Conservation (phyloP, 163 green algal genomes). For the Picocystis sp. region DNA sequence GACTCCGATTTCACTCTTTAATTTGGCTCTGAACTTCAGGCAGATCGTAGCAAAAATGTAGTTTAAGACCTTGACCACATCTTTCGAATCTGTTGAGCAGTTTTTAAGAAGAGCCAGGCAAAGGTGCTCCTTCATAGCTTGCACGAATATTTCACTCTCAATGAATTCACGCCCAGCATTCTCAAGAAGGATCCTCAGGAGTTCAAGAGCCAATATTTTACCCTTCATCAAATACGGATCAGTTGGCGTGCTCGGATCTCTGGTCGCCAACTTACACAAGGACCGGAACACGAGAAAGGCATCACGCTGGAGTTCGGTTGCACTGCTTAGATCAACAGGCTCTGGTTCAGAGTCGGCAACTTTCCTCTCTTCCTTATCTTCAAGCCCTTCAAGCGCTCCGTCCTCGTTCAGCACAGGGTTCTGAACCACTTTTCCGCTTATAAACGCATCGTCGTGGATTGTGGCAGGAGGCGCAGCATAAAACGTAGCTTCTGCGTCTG, state of each 20-base stretch:
- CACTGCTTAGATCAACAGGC: background rate
- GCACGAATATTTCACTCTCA: constrained; percentile 56
- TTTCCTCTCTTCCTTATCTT: background rate
- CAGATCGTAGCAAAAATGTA: constrained; percentile 88
- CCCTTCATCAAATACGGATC: constrained; percentile 22
- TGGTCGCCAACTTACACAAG: constrained; percentile 90
- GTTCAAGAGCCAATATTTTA: constrained; percentile 85
- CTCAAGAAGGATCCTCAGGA: constrained; percentile 87
- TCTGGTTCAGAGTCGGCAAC: background rate
- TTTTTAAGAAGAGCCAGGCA: constrained; percentile 93
- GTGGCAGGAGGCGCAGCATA: no score
- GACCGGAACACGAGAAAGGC: constrained; percentile 93
- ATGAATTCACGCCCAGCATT: constrained; percentile 76
- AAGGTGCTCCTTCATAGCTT: constrained; percentile 81
- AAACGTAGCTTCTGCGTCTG: no score
- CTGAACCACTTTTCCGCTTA: constrained; percentile 13
- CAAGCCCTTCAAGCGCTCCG: background rate
- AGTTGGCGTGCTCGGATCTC: constrained; percentile 32
- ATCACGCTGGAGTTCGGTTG: constrained; percentile 56
- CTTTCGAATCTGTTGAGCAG: constrained; percentile 28
- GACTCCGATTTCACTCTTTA: constrained; percentile 81
- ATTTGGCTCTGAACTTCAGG: constrained; percentile 43
- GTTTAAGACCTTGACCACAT: constrained; percentile 43
- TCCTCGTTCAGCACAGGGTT: constrained; percentile 7
- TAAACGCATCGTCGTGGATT: no score